Conservation (phyloP, 2,329 filamentous ascomycete genomes). For the Beauveria brongniartii region DNA sequence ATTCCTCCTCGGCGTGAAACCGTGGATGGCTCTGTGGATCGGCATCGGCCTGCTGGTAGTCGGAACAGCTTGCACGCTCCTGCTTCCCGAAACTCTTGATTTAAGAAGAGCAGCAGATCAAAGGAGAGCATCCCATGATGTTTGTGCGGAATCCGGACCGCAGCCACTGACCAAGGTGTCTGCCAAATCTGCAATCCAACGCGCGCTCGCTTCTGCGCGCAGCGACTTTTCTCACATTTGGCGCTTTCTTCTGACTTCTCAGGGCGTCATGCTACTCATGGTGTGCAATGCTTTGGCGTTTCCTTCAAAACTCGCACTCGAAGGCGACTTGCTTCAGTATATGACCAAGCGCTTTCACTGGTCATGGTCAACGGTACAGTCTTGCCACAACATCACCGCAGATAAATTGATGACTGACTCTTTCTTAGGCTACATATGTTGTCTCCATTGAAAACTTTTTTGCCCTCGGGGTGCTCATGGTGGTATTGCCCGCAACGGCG, state of each 20-base stretch:
- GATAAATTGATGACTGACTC: conserved; percentile 4
- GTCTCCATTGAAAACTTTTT: conserved; percentile 29
- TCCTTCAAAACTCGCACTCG: conserved; percentile 23
- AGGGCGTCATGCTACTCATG: conserved; percentile 30
- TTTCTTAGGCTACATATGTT: conserved; percentile 31
- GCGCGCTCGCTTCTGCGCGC: conserved; percentile 20
- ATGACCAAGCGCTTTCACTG: conserved; percentile 42
- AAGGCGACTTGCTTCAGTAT: conserved; percentile 41
- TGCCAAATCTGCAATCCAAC: conserved; percentile 7
- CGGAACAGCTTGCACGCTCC: conserved; percentile 21
- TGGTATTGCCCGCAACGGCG: conserved; percentile 29
- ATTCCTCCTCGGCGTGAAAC: conserved; percentile 28
- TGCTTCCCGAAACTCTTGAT: conserved; percentile 36
- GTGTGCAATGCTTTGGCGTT: conserved; percentile 22
- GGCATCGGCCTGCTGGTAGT: conserved; percentile 24
- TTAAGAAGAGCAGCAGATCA: conserved; percentile 24
- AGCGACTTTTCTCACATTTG: conserved; percentile 27
- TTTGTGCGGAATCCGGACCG: background rate
- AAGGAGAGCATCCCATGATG: background rate
- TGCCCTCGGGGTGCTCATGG: conserved; percentile 30
- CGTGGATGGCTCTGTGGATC: conserved; percentile 33
- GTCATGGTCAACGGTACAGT: conserved; percentile 34
- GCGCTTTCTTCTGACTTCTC: conserved; percentile 32
- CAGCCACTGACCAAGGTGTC: background rate
- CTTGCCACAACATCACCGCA: background rate